Evolutionary conservation across 257 asterid species (phyloP).

Genomic region (Paraleonurus japonicus): DNA sequence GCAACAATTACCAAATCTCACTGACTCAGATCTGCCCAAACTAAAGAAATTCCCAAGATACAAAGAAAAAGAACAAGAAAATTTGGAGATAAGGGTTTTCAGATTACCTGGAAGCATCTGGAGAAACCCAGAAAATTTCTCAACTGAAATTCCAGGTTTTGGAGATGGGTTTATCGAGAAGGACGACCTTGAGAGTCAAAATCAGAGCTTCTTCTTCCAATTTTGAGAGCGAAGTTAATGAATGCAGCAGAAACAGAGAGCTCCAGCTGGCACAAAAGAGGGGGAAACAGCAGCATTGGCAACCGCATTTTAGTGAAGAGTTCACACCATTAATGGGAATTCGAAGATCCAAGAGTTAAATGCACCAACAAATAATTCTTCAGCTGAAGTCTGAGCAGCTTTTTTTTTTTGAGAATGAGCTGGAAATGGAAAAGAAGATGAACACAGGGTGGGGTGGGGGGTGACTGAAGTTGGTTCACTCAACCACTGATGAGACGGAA

Average conservation of each 20-base stretch:
- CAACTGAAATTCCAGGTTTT: conserved; percentile 7
- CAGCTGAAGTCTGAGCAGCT: conserved; percentile 16
- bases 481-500: conserved; percentile 23
- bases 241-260: conserved; percentile 32
- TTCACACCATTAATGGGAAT: conserved; percentile 30
- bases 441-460: conserved; percentile 2
- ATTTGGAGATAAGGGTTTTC: not conserved
- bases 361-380: conserved; percentile 11
- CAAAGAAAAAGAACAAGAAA: not conserved
- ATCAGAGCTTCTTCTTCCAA: conserved; percentile 32
- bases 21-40: conserved; percentile 35
- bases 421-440: conserved; percentile 23
- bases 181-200: conserved; percentile 33
- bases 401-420: conserved; percentile 29
- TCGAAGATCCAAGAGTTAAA: conserved; percentile 25
- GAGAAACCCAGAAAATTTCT: conserved; percentile 19
- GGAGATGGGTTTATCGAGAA: conserved; percentile 30
- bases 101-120: conserved; percentile 46
- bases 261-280: conserved; percentile 3
- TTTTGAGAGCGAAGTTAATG: conserved; percentile 18
- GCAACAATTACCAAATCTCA: conserved; percentile 21
- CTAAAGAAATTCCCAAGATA: not conserved
- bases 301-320: conserved; percentile 29
- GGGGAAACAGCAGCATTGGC: conserved; percentile 34
- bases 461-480: conserved; percentile 27